Conservation (phyloP, 306 rosid species). For the Glycyrrhiza uralensis region DNA sequence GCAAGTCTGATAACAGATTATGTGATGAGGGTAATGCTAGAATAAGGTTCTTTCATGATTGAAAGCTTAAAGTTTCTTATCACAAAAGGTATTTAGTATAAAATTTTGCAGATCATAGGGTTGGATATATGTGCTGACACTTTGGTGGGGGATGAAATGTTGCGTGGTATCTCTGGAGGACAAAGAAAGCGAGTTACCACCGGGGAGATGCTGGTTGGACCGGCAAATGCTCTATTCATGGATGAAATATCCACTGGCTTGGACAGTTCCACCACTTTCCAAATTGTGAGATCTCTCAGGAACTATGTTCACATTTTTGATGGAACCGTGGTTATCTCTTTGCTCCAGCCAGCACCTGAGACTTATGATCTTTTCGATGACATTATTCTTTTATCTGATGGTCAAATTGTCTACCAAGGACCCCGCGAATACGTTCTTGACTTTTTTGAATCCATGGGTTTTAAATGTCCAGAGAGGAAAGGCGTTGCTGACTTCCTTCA, state of each 20-base stretch:
- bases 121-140: slow-evolving; percentile 81
- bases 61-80: neutral
- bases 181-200: slow-evolving; percentile 83
- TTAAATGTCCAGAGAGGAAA: slow-evolving; percentile 55
- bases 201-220: slow-evolving; percentile 68
- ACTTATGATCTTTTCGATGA: slow-evolving; percentile 57
- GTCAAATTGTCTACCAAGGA: slow-evolving; percentile 56
- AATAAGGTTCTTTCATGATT: neutral
- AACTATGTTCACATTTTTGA: slow-evolving; percentile 43
- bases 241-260: slow-evolving; percentile 63
- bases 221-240: slow-evolving; percentile 53
- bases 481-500: slow-evolving; percentile 59
- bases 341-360: slow-evolving; percentile 63
- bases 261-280: slow-evolving; percentile 63
- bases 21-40: slow-evolving; percentile 54
- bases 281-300: slow-evolving; percentile 46
- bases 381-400: slow-evolving; percentile 53
- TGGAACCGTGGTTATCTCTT: slow-evolving; percentile 49
- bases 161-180: slow-evolving; percentile 91
- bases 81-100: neutral
- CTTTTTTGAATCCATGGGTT: slow-evolving; percentile 48
- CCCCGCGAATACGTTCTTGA: slow-evolving; percentile 48
- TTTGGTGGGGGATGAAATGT: slow-evolving; percentile 70
- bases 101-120: slow-evolving; percentile 61
- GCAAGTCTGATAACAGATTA: slow-evolving; percentile 65